These are phyloP conservation scores for Lecanicillium sp. DNA, from an alignment of 2,329 filamentous ascomycete species.

Conservation along the genomic window DNA sequence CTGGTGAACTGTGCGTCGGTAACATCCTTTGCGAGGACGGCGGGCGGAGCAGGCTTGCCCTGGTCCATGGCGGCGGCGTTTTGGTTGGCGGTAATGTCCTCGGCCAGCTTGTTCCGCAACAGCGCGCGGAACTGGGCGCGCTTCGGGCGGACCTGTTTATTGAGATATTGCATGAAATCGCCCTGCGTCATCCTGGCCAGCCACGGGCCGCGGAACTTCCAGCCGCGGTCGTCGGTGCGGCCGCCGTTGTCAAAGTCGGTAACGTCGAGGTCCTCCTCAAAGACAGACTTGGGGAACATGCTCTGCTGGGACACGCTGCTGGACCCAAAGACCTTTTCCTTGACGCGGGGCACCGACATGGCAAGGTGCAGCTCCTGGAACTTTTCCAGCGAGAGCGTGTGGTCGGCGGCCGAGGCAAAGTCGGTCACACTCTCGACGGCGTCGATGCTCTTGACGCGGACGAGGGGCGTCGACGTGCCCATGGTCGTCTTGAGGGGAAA, in stretches of 20 bases:
- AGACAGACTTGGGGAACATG: conserved; percentile 42
- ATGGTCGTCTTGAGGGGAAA: conserved; percentile 71
- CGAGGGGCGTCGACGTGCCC: conserved; percentile 62
- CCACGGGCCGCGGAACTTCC: conserved; percentile 63
- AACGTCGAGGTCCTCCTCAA: conserved; percentile 50
- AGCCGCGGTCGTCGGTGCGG: conserved; percentile 40
- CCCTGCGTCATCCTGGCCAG: conserved; percentile 55
- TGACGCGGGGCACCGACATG: conserved; percentile 45
- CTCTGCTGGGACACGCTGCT: conserved; percentile 12
- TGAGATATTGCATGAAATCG: conserved; percentile 49
- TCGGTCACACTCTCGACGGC: conserved; percentile 84
- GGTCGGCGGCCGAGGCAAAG: conserved; percentile 75
- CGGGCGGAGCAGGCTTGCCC: conserved; percentile 21
- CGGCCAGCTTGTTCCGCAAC: conserved; percentile 41
- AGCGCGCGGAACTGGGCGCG: conserved; percentile 48
- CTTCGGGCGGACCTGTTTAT: conserved; percentile 43
- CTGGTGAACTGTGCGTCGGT: conserved; percentile 42
- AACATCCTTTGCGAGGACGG: conserved; percentile 28
- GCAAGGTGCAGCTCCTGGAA: conserved; percentile 76
- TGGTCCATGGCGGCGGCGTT: conserved; percentile 30
- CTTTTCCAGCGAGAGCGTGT: conserved; percentile 73
- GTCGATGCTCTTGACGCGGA: conserved; percentile 73
- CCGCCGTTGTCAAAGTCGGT: conserved; percentile 34
- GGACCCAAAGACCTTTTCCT: conserved; percentile 6
- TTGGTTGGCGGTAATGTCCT: conserved; percentile 33